Evolutionary conservation across 2,329 filamentous ascomycete species (phyloP), one percentile per base, ranked within the genome.

Genomic region (Nigrospora osmanthi): DNA sequence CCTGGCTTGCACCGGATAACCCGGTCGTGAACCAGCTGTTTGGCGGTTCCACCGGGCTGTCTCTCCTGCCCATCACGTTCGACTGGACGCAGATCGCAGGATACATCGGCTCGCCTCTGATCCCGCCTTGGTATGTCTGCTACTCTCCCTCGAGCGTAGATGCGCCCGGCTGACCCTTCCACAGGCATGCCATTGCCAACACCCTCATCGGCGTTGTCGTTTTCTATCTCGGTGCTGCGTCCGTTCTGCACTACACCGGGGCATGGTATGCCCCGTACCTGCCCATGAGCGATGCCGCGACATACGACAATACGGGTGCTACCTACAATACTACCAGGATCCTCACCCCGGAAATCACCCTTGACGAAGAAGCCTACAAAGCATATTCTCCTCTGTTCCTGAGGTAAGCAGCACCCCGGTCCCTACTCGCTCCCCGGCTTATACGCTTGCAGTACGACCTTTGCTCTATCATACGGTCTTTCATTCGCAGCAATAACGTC

Each of bases 51-150:
- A 83, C 80, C 0, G 85, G 85, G 0, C 51, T 89, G 4, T 85
- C 80, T 0, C 56, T 89, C 28, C 64, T 88, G 7, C 84, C 85
- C 1, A 78, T 89, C 31, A 87, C 83, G 0, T 87, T 89, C 56
- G 85, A 89, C 66, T 88, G 85, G 83, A 83, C 81, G 6, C 81
- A 87, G 53, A 74, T 87, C 43, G 73, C 81, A 3, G 85, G 82
- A 39, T 88, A 78, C 49, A 70, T 85, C 42, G 77, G 78, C 30
- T 85, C 80, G 11, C 84, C 83, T 16, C 63, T 88, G 34, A 82
- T 87, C 41, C 77, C 82, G 3, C 84, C 84, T 6, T 88, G 82
- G 76, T 78, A 58, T 47, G 71, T 58, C 13, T 11, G 13, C 9
- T 30, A 12, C 17, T 16, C 14, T 7, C 17, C 12, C 9, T 17